Conservation (phyloP, 345 rosid genomes). For the Fremontodendron californicum region DNA sequence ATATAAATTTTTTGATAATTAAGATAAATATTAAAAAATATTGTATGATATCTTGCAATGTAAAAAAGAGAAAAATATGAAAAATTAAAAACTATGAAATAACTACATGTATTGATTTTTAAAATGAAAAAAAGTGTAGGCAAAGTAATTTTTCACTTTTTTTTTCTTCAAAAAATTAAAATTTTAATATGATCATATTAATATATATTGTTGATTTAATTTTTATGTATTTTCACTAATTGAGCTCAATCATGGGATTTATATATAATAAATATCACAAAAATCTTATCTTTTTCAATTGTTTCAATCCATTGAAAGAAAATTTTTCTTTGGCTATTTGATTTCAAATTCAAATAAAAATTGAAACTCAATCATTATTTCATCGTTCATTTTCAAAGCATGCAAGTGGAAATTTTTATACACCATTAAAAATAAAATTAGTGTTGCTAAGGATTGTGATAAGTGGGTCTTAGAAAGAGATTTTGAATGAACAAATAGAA, state of each 20-base stretch:
- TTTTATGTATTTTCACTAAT: background rate
- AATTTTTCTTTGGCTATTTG: background rate
- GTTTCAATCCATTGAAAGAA: background rate
- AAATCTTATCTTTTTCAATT: background rate
- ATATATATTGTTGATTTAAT: background rate
- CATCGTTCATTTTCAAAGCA: constrained; percentile 2
- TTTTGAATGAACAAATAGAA: background rate
- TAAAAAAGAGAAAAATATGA: too few relatives aligned
- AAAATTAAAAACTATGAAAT: too few relatives aligned
- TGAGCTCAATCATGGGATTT: background rate
- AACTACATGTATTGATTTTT: too few relatives aligned
- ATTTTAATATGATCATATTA: too few relatives aligned
- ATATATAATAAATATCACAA: background rate
- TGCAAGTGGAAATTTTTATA: background rate
- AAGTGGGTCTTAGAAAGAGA: background rate
- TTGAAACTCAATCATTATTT: background rate
- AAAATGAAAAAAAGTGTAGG: too few relatives aligned
- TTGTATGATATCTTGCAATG: too few relatives aligned
- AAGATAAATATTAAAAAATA: too few relatives aligned
- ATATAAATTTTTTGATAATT: too few relatives aligned
- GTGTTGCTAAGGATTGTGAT: background rate
- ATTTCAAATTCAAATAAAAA: background rate
- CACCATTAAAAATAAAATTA: background rate
- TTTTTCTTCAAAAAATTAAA: too few relatives aligned
- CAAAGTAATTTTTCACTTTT: too few relatives aligned